phyloP scores from a whole-genome alignment of 257 asterid genomes.

The Echites panduratus region DNA sequence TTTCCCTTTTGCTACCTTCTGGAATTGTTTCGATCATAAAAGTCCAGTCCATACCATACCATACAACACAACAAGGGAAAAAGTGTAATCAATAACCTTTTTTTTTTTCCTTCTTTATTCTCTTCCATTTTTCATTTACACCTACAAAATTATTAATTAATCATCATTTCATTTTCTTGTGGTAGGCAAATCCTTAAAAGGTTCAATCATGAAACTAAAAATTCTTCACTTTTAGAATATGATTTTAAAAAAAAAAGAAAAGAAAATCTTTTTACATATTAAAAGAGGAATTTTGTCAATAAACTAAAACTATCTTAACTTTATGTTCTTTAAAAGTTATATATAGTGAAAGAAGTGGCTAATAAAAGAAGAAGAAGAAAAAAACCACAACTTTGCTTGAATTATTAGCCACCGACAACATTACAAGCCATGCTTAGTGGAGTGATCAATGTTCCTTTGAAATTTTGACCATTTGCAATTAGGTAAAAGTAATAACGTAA shows the following conservation, averaged over 20 bases:
- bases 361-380: not conserved
- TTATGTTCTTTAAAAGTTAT: too few species aligned
- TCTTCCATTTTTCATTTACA: not conserved
- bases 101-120: not conserved
- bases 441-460: not conserved
- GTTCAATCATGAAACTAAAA: not conserved
- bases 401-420: not conserved
- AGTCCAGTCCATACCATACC: too few species aligned
- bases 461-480: not conserved
- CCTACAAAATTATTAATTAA: not conserved
- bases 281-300: too few species aligned
- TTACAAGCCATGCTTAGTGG: not conserved
- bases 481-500: too few species aligned
- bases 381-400: not conserved
- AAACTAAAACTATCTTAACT: too few species aligned
- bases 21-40: not conserved
- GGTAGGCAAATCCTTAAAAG: not conserved
- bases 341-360: not conserved
- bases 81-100: not conserved
- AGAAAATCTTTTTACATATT: too few species aligned
- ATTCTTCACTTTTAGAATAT: not conserved
- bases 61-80: not conserved
- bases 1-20: not conserved
- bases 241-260: too few species aligned
- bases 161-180: not conserved